Base-by-base conservation (phyloP, 768 basidiomycete genomes). In the Serpula lacrymans region DNA sequence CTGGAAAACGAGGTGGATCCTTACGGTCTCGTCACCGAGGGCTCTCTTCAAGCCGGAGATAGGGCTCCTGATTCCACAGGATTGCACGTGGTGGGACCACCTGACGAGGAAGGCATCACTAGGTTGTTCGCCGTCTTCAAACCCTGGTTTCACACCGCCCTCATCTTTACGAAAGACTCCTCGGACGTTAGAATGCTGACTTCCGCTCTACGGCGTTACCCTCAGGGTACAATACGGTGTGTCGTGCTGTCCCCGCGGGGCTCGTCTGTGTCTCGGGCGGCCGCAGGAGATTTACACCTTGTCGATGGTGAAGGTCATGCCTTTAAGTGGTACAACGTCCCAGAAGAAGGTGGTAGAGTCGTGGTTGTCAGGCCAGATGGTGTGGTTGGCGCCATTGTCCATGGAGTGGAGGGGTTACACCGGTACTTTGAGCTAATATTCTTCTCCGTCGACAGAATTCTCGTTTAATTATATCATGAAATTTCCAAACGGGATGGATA, bases 51-150 rank as follows among this genome's bases (percentile, higher is more conserved):
- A 29, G 42, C 28, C 26, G 42, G 45, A 3, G 45, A 46, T 23
- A n/a, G 45, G 22, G 45, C 29, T 12, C 42, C 22, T 7, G 41
- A 46, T 35, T 26, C 45, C 3, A 41, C 41, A 24, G 39, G 40
- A 21, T 26, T 46, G 26, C 14, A 27, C 16, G 12, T 34, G 10
- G 6, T 23, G 13, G 25, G 34, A 16, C 14, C 27, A 11, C 16
- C 10, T 12, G 23, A 24, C 1, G n/a, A 46, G 7, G n/a, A 40
- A 25, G 30, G 39, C 24, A 26, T 31, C 17, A 52, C 47, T 7
- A 33, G 39, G n/a, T 43, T 68, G 7, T 65, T 65, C 45, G 45
- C 53, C 7, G 20, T 59, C 11, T 63, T 65, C 44, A 43, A 45
- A 18, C 22, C 52, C 1, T 10, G 34, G 4, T 23, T 37, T 14